Evolutionary conservation across 805 yeast genomes (phyloP).

Genomic region (Candida dajiaensis): DNA sequence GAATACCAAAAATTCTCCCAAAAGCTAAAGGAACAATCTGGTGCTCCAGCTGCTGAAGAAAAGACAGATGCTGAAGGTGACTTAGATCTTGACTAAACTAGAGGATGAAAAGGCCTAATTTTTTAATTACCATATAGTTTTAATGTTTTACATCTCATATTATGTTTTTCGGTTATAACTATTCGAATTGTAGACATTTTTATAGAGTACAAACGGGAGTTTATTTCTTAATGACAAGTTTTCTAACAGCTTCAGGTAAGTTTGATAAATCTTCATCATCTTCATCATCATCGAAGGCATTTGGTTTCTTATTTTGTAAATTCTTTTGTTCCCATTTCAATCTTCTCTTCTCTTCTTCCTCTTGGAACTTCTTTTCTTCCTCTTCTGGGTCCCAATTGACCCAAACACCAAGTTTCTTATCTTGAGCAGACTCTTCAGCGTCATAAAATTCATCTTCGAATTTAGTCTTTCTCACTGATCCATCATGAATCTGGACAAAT

Average conservation of each 20-base stretch:
- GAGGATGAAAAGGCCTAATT: neutral
- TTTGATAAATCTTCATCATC: conserved; percentile 22
- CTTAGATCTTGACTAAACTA: conserved; percentile 29
- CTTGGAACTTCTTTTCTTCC: conserved; percentile 26
- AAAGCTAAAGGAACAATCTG: conserved; percentile 26
- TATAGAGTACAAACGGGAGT: too few species aligned
- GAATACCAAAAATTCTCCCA: conserved; percentile 39
- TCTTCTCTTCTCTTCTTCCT: conserved; percentile 21
- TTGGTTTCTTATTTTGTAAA: conserved; percentile 17
- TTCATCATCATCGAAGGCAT: conserved; percentile 22
- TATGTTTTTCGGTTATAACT: neutral
- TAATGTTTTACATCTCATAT: neutral
- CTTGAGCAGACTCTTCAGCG: conserved; percentile 60
- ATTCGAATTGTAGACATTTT: too few species aligned
- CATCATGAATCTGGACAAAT: conserved; percentile 56
- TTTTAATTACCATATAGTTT: neutral
- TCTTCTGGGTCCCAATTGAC: conserved; percentile 42
- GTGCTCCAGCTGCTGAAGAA: conserved; percentile 15
- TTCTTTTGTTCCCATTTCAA: conserved; percentile 20
- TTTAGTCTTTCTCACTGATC: conserved; percentile 54
- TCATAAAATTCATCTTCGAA: conserved; percentile 46
- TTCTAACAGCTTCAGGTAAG: conserved; percentile 25
- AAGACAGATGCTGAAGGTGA: conserved; percentile 35
- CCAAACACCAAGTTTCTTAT: conserved; percentile 62
- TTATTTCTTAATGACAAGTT: conserved; percentile 14